These are phyloP conservation scores for Sporisorium sorghi DNA, from an alignment of 1,284 basidiomycete species.

Conservation along the genomic window DNA sequence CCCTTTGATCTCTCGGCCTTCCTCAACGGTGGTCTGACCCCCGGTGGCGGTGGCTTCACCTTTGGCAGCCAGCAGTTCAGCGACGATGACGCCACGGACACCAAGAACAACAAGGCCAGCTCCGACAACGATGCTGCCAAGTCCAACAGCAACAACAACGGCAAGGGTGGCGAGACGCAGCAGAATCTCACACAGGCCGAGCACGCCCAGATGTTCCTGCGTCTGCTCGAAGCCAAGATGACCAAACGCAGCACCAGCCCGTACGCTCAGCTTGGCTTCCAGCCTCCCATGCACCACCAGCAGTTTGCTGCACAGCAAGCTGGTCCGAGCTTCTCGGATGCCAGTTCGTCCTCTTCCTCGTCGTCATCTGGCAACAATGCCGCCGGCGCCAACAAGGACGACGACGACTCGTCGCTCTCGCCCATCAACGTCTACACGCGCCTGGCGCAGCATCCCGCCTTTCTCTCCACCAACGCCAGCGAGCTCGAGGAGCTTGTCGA, in stretches of 20 bases:
- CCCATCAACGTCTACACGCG: conserved; percentile 61
- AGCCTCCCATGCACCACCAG: conserved; percentile 51
- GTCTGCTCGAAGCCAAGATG: conserved; percentile 55
- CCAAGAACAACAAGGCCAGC: conserved; percentile 14
- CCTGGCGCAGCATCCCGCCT: conserved; percentile 59
- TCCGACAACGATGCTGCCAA: conserved; percentile 14
- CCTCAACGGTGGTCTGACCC: conserved; percentile 58
- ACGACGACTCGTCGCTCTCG: conserved; percentile 43
- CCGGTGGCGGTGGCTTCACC: conserved; percentile 49
- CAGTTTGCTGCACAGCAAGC: conserved; percentile 27
- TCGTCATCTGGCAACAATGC: conserved; percentile 3
- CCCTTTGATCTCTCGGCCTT: conserved; percentile 63
- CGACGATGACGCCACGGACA: conserved; percentile 14
- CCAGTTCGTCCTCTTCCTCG: conserved; percentile 30
- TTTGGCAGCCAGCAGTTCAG: conserved; percentile 37
- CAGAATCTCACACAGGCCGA: conserved; percentile 46
- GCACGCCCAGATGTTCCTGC: conserved; percentile 57
- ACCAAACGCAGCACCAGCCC: conserved; percentile 45
- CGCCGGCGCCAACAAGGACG: conserved; percentile 14
- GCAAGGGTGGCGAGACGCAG: conserved; percentile 22
- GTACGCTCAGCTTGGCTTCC: conserved; percentile 57
- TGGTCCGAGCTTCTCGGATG: conserved; percentile 32
- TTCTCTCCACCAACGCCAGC: conserved; percentile 53
- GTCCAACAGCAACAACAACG: conserved; percentile 33
- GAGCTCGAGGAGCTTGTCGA: conserved; percentile 63